Conservation (phyloP, 2,329 filamentous ascomycete species). For the Simplicillium aogashimaense region DNA sequence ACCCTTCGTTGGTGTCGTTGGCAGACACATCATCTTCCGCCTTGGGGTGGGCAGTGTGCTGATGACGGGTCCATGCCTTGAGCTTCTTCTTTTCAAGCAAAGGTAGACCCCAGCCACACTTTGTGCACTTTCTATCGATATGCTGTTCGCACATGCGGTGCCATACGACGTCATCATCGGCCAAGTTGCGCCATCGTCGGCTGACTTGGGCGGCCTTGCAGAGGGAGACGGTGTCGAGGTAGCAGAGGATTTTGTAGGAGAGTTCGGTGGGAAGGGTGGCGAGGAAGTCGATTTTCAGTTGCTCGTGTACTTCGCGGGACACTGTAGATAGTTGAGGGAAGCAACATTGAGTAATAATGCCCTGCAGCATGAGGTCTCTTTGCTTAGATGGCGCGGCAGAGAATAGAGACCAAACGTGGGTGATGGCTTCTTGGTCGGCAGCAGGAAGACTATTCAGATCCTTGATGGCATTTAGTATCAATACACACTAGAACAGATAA, state of each 20-base stretch:
- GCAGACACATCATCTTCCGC: constrained; percentile 12
- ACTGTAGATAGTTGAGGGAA: constrained; percentile 94
- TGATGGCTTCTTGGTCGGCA: constrained; percentile 87
- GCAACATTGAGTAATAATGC: constrained; percentile 92
- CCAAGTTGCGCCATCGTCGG: constrained; percentile 73
- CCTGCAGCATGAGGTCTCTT: constrained; percentile 90
- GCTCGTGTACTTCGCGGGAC: constrained; percentile 79
- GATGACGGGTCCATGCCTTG: constrained; percentile 77
- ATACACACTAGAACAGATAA: not conserved
- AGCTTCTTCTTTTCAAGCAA: constrained; percentile 81
- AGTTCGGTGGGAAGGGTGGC: constrained; percentile 81
- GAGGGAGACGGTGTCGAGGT: constrained; percentile 84
- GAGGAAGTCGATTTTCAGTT: constrained; percentile 96
- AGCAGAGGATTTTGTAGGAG: constrained; percentile 86
- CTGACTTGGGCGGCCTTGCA: constrained; percentile 96
- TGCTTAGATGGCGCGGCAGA: constrained; percentile 91
- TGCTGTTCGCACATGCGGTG: constrained; percentile 96
- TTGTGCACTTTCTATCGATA: constrained; percentile 86
- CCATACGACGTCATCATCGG: constrained; percentile 98
- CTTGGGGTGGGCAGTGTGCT: constrained; percentile 46
- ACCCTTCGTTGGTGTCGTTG: constrained; percentile 16
- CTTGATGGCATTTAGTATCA: constrained; percentile 26
- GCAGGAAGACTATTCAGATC: constrained; percentile 74
- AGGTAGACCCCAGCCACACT: constrained; percentile 92
- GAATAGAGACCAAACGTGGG: constrained; percentile 96